Conservation (phyloP, 441 rosid genomes). For the Hura crepitans region DNA sequence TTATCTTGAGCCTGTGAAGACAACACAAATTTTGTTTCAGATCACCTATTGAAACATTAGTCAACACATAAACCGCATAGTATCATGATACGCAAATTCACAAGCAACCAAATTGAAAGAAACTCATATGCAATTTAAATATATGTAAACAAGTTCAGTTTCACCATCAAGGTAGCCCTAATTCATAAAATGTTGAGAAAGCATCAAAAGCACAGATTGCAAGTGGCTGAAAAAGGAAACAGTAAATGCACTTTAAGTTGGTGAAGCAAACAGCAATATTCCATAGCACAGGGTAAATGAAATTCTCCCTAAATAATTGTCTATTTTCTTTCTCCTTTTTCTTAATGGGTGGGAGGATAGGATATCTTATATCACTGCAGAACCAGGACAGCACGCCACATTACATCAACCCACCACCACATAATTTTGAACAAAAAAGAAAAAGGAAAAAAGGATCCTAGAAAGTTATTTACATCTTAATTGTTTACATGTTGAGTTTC, state of each 20-base stretch:
- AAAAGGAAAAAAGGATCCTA: slow-evolving; percentile 4
- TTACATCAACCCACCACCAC: not conserved
- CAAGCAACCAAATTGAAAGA: not conserved
- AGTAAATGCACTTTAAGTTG: too few species aligned
- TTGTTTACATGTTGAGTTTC: not conserved
- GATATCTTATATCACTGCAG: too few species aligned
- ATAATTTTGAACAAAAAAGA: not conserved
- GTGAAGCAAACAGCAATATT: not conserved
- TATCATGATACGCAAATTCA: not conserved
- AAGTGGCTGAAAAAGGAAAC: not conserved
- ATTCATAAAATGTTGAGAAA: not conserved
- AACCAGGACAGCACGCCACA: not conserved
- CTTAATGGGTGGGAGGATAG: too few species aligned
- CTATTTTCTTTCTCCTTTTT: too few species aligned
- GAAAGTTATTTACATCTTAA: not conserved
- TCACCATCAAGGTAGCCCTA: too few species aligned
- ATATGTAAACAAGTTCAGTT: too few species aligned
- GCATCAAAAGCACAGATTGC: not conserved
- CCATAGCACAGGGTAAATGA: not conserved
- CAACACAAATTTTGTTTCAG: slow-evolving; percentile 18
- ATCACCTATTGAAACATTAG: slow-evolving; percentile 6
- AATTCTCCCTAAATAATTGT: too few species aligned
- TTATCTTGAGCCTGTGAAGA: slow-evolving; percentile 76
- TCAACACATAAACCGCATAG: too few species aligned
- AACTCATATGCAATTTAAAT: not conserved